phyloP scores from a whole-genome alignment of 2,329 filamentous ascomycete species.

The Fusarium dimerum region DNA sequence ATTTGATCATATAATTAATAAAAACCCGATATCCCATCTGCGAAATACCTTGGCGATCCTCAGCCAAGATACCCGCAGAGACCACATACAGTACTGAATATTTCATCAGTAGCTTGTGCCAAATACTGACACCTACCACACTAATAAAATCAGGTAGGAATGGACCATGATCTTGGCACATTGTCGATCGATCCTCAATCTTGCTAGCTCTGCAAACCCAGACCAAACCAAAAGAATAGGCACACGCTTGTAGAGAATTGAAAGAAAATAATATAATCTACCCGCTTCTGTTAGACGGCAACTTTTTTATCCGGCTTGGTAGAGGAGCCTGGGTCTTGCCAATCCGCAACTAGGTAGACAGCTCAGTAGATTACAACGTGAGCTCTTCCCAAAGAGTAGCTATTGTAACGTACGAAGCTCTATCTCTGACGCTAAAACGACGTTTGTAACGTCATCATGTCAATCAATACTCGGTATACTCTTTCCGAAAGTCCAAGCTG shows the following conservation, averaged over 20 bases:
- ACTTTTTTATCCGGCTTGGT: neutral
- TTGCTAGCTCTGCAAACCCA: too few species aligned
- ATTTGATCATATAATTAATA: neutral
- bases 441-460: too few species aligned
- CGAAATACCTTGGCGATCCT: neutral
- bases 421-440: too few species aligned
- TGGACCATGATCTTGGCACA: neutral
- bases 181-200: neutral
- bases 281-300: neutral
- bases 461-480: too few species aligned
- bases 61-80: neutral
- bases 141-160: neutral
- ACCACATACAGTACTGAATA: too few species aligned
- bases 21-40: neutral
- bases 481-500: too few species aligned
- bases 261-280: neutral
- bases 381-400: too few species aligned
- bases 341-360: too few species aligned
- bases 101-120: too few species aligned
- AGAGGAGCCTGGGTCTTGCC: neutral
- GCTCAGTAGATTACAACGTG: too few species aligned
- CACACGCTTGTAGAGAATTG: neutral
- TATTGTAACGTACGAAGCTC: too few species aligned
- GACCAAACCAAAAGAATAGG: too few species aligned
- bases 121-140: neutral